These are phyloP conservation scores for Phoma sp. DNA, from an alignment of 2,329 filamentous ascomycete genomes.

Conservation along the genomic window DNA sequence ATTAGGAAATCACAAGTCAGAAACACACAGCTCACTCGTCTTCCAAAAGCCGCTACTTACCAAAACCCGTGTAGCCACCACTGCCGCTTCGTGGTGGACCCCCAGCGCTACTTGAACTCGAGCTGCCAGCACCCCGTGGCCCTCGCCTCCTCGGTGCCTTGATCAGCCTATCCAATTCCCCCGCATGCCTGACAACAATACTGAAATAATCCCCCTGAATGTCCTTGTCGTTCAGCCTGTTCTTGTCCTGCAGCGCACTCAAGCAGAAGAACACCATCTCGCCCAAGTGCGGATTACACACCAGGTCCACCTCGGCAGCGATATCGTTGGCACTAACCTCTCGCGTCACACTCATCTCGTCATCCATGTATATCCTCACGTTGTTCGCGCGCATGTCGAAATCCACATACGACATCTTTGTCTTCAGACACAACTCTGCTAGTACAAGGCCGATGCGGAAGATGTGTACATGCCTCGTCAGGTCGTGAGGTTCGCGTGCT, in stretches of 20 bases:
- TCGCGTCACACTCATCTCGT: conserved; percentile 10
- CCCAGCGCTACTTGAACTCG: not conserved
- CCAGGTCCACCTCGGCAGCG: conserved; percentile 30
- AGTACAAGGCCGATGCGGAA: conserved; percentile 38
- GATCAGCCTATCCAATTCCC: conserved; percentile 26
- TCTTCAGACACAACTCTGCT: conserved; percentile 30
- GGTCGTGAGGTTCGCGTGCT: conserved; percentile 16
- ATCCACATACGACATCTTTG: conserved; percentile 23
- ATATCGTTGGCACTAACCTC: conserved; percentile 25
- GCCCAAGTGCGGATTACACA: conserved; percentile 25
- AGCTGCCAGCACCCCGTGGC: not conserved
- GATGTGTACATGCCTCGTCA: conserved; percentile 31
- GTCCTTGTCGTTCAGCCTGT: not conserved
- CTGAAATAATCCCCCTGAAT: conserved; percentile 21
- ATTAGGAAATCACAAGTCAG: not conserved
- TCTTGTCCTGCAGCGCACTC: conserved; percentile 22
- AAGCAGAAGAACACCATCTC: conserved; percentile 30
- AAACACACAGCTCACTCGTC: not conserved
- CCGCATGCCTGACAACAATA: conserved; percentile 28
- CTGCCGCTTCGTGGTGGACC: not conserved
- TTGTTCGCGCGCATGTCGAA: conserved; percentile 16
- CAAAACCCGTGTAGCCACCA: not conserved
- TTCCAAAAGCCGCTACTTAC: not conserved
- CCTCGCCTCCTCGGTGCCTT: conserved; percentile 7
- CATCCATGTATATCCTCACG: conserved; percentile 21